Evolutionary conservation across 2,329 filamentous ascomycete genomes (phyloP).

Genomic region (Colletotrichum simmondsii): DNA sequence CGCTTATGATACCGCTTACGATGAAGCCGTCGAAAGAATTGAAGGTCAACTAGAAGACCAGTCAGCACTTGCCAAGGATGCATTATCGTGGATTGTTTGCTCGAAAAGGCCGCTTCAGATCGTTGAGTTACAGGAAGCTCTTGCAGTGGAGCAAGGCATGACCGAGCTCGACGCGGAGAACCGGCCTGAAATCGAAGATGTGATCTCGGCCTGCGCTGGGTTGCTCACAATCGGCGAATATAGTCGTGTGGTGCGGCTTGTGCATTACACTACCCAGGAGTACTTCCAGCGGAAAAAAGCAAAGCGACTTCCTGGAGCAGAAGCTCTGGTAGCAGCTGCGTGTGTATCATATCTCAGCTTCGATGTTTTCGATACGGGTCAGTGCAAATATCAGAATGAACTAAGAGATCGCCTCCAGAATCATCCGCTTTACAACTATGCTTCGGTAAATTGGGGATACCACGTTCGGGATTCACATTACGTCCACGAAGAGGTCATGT

Average conservation of each 20-base stretch:
- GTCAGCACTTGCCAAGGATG: slow-evolving; percentile 48
- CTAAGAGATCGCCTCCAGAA: too few relatives aligned
- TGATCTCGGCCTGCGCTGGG: slow-evolving; percentile 52
- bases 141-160: slow-evolving; percentile 47
- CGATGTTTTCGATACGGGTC: slow-evolving; percentile 1
- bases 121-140: slow-evolving; percentile 52
- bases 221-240: slow-evolving; percentile 53
- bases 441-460: too few relatives aligned
- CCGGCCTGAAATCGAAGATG: slow-evolving; percentile 43
- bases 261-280: slow-evolving; percentile 58
- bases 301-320: slow-evolving; percentile 44
- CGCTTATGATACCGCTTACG: slow-evolving; percentile 52
- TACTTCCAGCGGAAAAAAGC: slow-evolving; percentile 48
- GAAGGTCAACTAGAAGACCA: slow-evolving; percentile 46
- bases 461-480: too few relatives aligned
- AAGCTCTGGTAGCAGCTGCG: slow-evolving; percentile 40
- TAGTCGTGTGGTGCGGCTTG: slow-evolving; percentile 50
- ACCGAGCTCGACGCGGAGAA: slow-evolving; percentile 47
- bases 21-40: slow-evolving; percentile 54
- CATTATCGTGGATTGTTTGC: slow-evolving; percentile 53
- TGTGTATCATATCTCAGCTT: slow-evolving; percentile 52
- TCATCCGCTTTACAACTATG: too few relatives aligned
- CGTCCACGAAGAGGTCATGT: too few relatives aligned
- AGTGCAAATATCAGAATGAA: too few relatives aligned
- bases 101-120: slow-evolving; percentile 46